phyloP scores from a whole-genome alignment of 192 early-diverging fungal genomes.

The Chytriomyces hyalinus region DNA sequence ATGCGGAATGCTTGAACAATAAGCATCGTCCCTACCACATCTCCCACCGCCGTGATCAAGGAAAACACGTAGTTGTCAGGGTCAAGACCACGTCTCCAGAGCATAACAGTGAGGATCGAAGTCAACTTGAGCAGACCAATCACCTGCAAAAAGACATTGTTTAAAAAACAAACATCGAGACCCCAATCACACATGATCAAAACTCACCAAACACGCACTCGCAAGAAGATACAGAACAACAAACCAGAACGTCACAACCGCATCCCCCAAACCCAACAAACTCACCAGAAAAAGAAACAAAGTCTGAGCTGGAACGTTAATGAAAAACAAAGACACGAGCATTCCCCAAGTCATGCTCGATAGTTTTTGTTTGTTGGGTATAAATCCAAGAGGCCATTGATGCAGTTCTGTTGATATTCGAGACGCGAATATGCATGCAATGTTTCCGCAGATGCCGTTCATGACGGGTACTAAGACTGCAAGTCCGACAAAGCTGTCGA shows the following conservation, averaged over 20 bases:
- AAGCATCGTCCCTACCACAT: slow-evolving; percentile 43
- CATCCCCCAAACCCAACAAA: slow-evolving; percentile 29
- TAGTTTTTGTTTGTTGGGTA: slow-evolving; percentile 13
- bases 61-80: slow-evolving; percentile 46
- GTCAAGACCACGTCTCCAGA: slow-evolving; percentile 9
- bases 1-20: slow-evolving; percentile 31
- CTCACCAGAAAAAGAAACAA: slow-evolving; percentile 34
- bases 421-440: slow-evolving; percentile 46
- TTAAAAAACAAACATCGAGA: too few relatives aligned
- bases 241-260: slow-evolving; percentile 23
- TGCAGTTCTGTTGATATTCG: slow-evolving; percentile 41
- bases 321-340: slow-evolving; percentile 30
- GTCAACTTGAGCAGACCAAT: slow-evolving; percentile 17
- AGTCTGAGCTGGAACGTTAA: slow-evolving; percentile 30
- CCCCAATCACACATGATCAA: too few relatives aligned
- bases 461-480: slow-evolving; percentile 72
- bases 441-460: slow-evolving; percentile 57
- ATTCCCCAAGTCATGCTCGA: slow-evolving; percentile 13
- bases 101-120: background rate
- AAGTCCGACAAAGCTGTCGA: slow-evolving; percentile 68
- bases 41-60: slow-evolving; percentile 44
- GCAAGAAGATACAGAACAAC: slow-evolving; percentile 5
- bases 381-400: slow-evolving; percentile 20
- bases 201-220: background rate
- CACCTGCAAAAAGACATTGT: background rate